These are phyloP conservation scores for Solanum rostratum DNA, from an alignment of 257 asterid genomes.

Conservation along the genomic window DNA sequence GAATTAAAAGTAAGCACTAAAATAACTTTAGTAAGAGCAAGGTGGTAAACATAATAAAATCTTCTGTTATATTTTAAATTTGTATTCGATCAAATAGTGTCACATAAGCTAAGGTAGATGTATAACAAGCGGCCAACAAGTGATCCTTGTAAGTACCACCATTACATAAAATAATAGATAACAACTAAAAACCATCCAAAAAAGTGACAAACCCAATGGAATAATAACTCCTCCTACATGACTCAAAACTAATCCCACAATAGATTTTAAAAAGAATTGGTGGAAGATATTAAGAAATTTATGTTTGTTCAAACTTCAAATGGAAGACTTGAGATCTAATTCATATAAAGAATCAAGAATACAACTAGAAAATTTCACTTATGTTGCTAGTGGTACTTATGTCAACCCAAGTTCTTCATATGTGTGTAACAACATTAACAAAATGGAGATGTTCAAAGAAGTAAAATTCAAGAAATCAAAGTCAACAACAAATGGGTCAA, in stretches of 20 bases:
- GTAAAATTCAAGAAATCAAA: conserved; percentile 62
- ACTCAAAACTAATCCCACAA: not conserved
- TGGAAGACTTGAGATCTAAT: conserved; percentile 52
- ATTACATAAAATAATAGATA: not conserved
- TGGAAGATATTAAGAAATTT: not conserved
- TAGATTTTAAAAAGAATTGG: not conserved
- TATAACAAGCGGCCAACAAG: no score
- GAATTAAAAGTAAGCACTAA: no score
- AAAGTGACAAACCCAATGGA: not conserved
- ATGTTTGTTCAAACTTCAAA: not conserved
- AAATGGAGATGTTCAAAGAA: conserved; percentile 36
- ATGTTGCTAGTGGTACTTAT: not conserved
- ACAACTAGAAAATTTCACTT: conserved; percentile 18
- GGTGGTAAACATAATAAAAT: no score
- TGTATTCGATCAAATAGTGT: no score
- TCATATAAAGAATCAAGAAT: conserved; percentile 24
- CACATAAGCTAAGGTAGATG: no score
- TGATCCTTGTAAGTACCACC: not conserved
- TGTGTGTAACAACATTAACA: conserved; percentile 17
- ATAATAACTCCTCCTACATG: not conserved
- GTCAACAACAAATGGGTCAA: conserved; percentile 29
- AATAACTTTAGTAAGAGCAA: no score
- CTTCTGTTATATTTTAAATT: no score
- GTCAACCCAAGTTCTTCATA: conserved; percentile 31
- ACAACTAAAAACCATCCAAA: no score